These are phyloP conservation scores for Citrus inodora DNA, from an alignment of 345 rosid species.

Conservation along the genomic window DNA sequence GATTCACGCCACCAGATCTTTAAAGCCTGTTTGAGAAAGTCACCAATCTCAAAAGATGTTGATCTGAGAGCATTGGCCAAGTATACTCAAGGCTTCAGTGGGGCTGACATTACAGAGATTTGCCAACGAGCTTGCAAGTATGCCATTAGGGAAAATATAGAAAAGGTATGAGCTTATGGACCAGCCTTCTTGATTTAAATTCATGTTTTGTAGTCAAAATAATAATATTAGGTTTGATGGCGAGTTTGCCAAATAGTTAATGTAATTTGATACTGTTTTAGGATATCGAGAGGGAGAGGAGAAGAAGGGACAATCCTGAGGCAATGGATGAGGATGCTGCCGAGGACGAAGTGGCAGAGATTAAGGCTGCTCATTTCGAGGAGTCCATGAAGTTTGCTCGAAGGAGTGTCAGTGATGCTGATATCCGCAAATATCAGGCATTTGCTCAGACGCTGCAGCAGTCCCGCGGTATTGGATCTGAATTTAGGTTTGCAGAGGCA, in stretches of 20 bases:
- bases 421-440: constrained; percentile 41
- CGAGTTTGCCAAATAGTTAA: constrained; percentile 6
- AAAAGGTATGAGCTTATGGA: constrained; percentile 38
- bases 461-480: constrained; percentile 40
- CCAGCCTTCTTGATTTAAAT: not conserved
- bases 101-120: constrained; percentile 68
- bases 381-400: constrained; percentile 54
- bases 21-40: constrained; percentile 57
- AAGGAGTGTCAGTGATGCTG: constrained; percentile 48
- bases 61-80: constrained; percentile 60
- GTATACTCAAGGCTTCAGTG: constrained; percentile 64
- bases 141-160: constrained; percentile 68
- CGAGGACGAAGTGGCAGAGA: constrained; percentile 50
- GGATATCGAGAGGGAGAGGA: constrained; percentile 50
- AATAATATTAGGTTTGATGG: not conserved
- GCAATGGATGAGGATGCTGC: constrained; percentile 52
- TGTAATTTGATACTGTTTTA: constrained; percentile 9
- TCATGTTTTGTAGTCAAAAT: not conserved
- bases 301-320: constrained; percentile 31
- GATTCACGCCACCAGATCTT: constrained; percentile 59
- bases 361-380: constrained; percentile 48
- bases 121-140: constrained; percentile 68
- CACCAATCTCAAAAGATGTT: constrained; percentile 54
- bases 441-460: constrained; percentile 50
- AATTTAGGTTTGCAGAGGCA: constrained; percentile 39